These are phyloP conservation scores for Ustilago nuda DNA, from an alignment of 1,284 basidiomycete genomes.

Conservation along the genomic window DNA sequence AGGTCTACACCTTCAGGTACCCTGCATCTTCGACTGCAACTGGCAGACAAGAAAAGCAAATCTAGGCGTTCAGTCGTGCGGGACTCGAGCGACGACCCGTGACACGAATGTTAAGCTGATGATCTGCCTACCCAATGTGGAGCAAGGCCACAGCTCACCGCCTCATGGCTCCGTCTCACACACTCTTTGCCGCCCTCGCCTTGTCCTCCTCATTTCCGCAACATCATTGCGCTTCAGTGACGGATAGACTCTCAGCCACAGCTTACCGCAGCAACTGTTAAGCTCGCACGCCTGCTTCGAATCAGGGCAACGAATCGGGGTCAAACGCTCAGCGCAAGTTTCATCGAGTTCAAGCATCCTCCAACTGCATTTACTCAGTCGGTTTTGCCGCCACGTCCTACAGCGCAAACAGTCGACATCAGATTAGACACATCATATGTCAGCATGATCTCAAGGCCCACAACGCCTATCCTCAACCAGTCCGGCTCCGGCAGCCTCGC, in stretches of 20 bases:
- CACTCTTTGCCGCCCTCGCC: not conserved
- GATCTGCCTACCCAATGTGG: conserved; percentile 1
- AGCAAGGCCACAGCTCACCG: conserved; percentile 1
- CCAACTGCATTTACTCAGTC: not conserved
- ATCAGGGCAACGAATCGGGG: not conserved
- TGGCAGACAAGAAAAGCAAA: not conserved
- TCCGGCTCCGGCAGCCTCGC: conserved; percentile 31
- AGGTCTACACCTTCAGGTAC: conserved; percentile 8
- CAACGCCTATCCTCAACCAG: conserved; percentile 41
- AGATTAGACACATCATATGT: not conserved
- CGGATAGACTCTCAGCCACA: not conserved
- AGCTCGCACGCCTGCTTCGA: not conserved
- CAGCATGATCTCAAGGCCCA: conserved; percentile 28
- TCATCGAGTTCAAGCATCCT: not conserved
- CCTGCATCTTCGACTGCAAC: conserved; percentile 4
- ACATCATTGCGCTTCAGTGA: not conserved
- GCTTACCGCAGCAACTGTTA: not conserved
- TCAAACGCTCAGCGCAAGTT: not conserved
- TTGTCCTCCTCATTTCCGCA: not conserved
- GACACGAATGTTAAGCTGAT: not conserved
- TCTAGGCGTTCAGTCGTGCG: conserved; percentile 6
- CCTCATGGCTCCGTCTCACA: not conserved
- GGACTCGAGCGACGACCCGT: not conserved
- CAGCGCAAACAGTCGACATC: not conserved
- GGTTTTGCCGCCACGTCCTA: too few species aligned